Base-by-base conservation (phyloP, 139 green algal genomes). In the Tetradesmus obliquus region DNA sequence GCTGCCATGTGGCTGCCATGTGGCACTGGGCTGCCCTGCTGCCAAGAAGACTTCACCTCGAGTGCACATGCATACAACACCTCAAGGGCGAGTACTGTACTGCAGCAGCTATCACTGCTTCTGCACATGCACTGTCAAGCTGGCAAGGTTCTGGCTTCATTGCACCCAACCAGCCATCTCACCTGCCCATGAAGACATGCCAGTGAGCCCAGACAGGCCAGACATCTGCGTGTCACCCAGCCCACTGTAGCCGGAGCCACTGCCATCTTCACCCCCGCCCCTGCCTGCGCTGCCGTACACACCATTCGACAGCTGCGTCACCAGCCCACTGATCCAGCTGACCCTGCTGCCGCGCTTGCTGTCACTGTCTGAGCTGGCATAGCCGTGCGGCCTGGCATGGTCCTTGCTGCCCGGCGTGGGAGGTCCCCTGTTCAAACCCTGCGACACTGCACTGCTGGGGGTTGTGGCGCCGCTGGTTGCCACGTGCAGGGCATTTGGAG, bases 161-260 rank as follows among this genome's bases (percentile, higher is more conserved):
- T 1, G 19, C 60, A 15, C 7, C 19, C 60, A 71, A 7, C 58
- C 7, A 10, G 15, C 60, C 2, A 10, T 3, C 60, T 71, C 60
- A 71, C 60, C 60, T 71, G 60, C 60, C 60, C 60, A 71, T 3
- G 60, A 71, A 71, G 60, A 20, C 60, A 71, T 71, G 60, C 60
- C 60, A 20, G 60, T 74, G 55, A 88, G 24, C 7, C 83, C 83
- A 55, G 83, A 74, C 60, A 89, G 84, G 54, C 62, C 84, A 5
- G 84, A 89, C 55, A 89, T 15, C 84, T 82, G 60, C 53, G 84
- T 55, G 22, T 88, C 83, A 55, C 45, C 19, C 20, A 45, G 9
- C 3, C 19, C 7, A 19, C 22, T 80, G 72, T 80, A 80, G 22
- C 72, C 20, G 17, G 60, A 71, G 5, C 60, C 60, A 71, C 60